Evolutionary conservation across 371 early-diverging fungal genomes (phyloP), one percentile per base, ranked within the genome.

Genomic region (Mortierella sp.): DNA sequence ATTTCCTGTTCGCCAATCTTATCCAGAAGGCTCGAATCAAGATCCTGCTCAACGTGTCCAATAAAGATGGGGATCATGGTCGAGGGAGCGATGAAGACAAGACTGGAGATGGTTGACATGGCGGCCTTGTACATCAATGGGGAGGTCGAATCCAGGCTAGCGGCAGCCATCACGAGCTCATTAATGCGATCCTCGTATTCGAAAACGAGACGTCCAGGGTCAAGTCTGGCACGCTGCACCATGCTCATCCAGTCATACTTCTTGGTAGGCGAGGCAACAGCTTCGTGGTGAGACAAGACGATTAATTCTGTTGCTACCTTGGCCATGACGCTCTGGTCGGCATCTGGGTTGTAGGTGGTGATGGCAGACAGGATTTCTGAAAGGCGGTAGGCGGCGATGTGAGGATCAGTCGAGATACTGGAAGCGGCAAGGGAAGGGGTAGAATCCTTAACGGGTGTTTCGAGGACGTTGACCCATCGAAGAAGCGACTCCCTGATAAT

Each of bases 221-320:
- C 93, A 31, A 94, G 79, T 54, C 91, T 89, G 26, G 95, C 92
- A 26, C 95, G 92, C 88, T 96, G 96, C 71, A 93, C 91, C 61
- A 97, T 88, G 1, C 94, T 91, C 76, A 97, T 93, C 97, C 97
- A 98, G 78, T 94, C 91, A 78, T 97, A 96, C 75, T 90, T 91
- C 74, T 94, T 94, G 19, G 90, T 90, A 44, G 90, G 92, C 55
- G 93, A 93, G 28, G 89, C 89, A n/a, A 96, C 90, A 16, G 91
- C 90, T 28, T 95, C 88, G 79, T 96, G 96, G 74, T 95, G 96
- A 44, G 95, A 90, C 9, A 96, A 79, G 11, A 96, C 87, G 54
- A 94, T 87, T 69, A 96, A 77, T 13, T 95, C 91, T 34, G 95
- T 90, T 28, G 96, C 88, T 53, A 88, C 90, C 16, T 86, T 72